Percentiles rank a stretch among this genome's conserved stretches.
phyloP scores from a whole-genome alignment of 192 early-diverging fungal species.

The Gigaspora rosea region DNA sequence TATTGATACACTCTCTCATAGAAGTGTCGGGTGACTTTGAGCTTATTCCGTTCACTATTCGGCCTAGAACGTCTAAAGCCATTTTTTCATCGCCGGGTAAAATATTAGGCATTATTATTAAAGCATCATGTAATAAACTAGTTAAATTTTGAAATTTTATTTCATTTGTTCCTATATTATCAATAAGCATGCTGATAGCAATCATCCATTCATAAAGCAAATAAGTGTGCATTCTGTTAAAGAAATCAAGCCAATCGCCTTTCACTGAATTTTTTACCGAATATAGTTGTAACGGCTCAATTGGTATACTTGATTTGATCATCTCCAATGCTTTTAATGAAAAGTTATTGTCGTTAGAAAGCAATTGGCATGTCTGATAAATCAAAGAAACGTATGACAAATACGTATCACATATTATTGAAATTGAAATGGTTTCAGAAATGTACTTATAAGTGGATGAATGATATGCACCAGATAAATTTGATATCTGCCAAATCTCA shows the following conservation, averaged over 20 bases:
- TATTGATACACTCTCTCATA: not conserved
- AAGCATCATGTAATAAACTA: not conserved
- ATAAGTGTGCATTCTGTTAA: conserved; percentile 11
- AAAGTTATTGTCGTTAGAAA: not conserved
- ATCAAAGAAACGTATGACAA: conserved; percentile 13
- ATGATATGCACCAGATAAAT: conserved; percentile 28
- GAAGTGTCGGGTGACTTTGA: not conserved
- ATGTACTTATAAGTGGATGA: not conserved
- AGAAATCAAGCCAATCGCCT: conserved; percentile 29
- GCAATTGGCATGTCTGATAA: not conserved
- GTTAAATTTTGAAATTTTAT: not conserved
- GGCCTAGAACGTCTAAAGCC: not conserved
- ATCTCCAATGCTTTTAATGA: not conserved
- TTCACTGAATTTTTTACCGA: not conserved
- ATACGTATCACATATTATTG: conserved; percentile 7
- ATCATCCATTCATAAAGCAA: conserved; percentile 24
- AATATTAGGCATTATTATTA: not conserved
- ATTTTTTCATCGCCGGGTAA: conserved; percentile 27
- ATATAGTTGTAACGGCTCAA: not conserved
- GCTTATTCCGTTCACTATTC: not conserved
- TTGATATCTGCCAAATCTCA: conserved; percentile 22
- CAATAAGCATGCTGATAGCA: not conserved
- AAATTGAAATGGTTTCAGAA: not conserved
- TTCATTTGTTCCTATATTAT: not conserved
- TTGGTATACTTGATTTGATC: not conserved